phyloP scores from a whole-genome alignment of 148 eudicot species.

The Silene latifolia region DNA sequence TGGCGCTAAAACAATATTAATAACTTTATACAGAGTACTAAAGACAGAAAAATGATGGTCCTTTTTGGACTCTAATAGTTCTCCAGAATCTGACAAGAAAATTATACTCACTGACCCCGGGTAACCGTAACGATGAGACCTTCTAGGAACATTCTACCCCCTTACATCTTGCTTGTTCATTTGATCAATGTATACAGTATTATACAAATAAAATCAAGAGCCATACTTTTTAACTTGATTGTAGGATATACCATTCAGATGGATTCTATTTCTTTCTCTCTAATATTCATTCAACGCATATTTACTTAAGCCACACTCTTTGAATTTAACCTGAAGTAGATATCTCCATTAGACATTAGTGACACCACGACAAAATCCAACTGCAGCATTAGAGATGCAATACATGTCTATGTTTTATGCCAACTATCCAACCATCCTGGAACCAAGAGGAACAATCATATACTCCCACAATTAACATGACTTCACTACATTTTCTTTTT shows the following conservation, averaged over 20 bases:
- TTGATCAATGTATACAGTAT: background rate
- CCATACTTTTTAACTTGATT: background rate
- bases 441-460: background rate
- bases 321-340: background rate
- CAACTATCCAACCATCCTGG: background rate
- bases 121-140: background rate
- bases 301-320: background rate
- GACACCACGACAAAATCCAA: background rate
- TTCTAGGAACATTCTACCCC: background rate
- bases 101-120: background rate
- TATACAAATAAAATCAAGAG: background rate
- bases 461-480: background rate
- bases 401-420: background rate
- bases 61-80: background rate
- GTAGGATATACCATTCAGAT: background rate
- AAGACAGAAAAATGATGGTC: background rate
- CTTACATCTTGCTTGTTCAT: background rate
- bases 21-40: background rate
- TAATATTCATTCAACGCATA: background rate
- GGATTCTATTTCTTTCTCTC: background rate
- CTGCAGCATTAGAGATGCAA: background rate
- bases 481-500: too few species aligned
- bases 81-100: background rate
- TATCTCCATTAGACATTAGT: background rate
- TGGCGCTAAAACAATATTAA: background rate